Percentiles rank a stretch among this genome's conserved stretches.
Conservation (phyloP, 140 eudicot species). For the Cichorium intybus region DNA sequence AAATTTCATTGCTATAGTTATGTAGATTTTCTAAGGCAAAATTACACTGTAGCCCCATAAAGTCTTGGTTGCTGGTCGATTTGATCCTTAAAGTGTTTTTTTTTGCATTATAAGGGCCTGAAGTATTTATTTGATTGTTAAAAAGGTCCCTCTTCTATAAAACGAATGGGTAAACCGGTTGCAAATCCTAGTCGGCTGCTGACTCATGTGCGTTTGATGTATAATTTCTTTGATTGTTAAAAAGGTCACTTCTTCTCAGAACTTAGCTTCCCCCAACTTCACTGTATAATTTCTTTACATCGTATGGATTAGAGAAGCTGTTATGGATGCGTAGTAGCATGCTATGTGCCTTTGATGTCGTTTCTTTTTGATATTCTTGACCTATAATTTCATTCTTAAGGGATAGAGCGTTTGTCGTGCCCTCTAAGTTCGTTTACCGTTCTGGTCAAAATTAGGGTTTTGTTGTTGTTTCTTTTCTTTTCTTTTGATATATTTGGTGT, state of each 20-base stretch:
- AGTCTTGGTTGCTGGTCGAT: no score
- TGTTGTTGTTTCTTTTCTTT: background rate
- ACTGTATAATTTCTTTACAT: background rate
- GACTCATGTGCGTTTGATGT: no score
- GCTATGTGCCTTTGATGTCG: background rate
- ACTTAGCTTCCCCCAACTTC: background rate
- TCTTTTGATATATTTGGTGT: background rate
- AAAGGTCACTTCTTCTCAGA: background rate
- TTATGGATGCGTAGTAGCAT: background rate
- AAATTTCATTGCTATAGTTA: no score
- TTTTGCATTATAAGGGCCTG: no score
- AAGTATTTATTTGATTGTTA: no score
- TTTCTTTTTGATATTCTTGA: slow-evolving; percentile 3
- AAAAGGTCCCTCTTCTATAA: no score
- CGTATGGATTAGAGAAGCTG: background rate
- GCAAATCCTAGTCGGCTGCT: no score
- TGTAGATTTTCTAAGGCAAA: no score
- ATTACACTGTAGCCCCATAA: no score
- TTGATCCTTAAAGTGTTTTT: no score
- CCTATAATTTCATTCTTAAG: slow-evolving; percentile 14
- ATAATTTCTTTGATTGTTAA: no score
- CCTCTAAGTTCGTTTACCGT: slow-evolving; percentile 16
- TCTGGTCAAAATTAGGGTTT: slow-evolving; percentile 29
- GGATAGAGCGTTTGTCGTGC: slow-evolving; percentile 20
- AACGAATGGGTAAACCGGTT: no score